Conservation (phyloP, 441 rosid genomes). For the Sinapis alba region DNA sequence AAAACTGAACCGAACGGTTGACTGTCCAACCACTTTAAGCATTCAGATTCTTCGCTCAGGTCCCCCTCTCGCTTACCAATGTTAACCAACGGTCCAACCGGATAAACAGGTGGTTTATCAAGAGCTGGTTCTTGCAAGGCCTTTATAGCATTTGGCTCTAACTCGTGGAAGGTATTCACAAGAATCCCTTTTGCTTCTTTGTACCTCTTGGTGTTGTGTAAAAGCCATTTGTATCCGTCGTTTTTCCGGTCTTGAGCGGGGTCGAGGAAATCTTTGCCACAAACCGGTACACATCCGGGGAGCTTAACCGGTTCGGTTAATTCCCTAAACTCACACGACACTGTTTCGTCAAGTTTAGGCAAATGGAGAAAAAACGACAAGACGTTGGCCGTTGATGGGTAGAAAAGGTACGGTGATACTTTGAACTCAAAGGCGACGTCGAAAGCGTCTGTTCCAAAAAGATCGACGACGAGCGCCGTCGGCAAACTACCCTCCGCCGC, state of each 20-base stretch:
- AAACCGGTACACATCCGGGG: slow-evolving; percentile 57
- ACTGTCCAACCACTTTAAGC: slow-evolving; percentile 47
- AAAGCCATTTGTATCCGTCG: slow-evolving; percentile 45
- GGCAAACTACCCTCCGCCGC: slow-evolving; percentile 29
- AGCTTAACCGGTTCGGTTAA: slow-evolving; percentile 48
- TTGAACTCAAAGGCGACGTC: slow-evolving; percentile 47
- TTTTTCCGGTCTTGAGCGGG: slow-evolving; percentile 44
- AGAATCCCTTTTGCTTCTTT: slow-evolving; percentile 50
- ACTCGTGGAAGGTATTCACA: slow-evolving; percentile 48
- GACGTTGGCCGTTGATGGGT: slow-evolving; percentile 38
- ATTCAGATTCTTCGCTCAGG: slow-evolving; percentile 31
- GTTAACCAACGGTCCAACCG: slow-evolving; percentile 56
- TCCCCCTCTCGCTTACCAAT: slow-evolving; percentile 7
- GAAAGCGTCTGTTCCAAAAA: slow-evolving; percentile 47
- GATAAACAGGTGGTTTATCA: slow-evolving; percentile 47
- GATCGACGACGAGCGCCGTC: slow-evolving; percentile 50
- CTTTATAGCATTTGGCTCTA: slow-evolving; percentile 49
- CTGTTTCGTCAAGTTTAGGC: slow-evolving; percentile 47
- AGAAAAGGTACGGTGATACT: slow-evolving; percentile 44
- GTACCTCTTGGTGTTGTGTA: slow-evolving; percentile 40
- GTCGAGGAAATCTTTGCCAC: slow-evolving; percentile 45
- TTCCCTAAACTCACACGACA: slow-evolving; percentile 49
- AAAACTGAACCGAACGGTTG: slow-evolving; percentile 44
- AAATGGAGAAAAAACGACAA: slow-evolving; percentile 45
- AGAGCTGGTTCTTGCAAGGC: slow-evolving; percentile 41